A percentile compares a stretch with the other conserved stretches of the same genome.
Evolutionary conservation across 2,329 filamentous ascomycete species (phyloP).

Genomic region (Apiospora aurea): DNA sequence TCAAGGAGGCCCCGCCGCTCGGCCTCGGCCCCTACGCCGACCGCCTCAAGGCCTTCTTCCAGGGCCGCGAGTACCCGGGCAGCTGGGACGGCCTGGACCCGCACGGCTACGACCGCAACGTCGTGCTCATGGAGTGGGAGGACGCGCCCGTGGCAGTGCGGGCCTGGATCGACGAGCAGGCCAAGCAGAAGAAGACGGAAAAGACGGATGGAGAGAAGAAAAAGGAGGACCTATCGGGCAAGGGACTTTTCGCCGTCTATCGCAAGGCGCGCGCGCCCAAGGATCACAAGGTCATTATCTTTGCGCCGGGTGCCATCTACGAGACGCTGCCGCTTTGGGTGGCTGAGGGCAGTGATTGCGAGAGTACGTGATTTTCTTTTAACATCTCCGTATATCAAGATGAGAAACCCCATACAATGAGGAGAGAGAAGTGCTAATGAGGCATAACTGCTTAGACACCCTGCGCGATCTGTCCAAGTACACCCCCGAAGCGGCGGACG

Average conservation of each 20-base stretch:
- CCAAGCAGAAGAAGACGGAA: conserved; percentile 46
- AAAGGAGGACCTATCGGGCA: conserved; percentile 30
- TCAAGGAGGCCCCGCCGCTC: conserved; percentile 45
- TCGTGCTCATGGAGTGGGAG: conserved; percentile 55
- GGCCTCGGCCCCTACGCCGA: conserved; percentile 49
- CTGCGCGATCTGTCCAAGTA: conserved; percentile 38
- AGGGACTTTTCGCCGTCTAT: conserved; percentile 23
- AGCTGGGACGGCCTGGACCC: conserved; percentile 59
- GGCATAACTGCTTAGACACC: not conserved
- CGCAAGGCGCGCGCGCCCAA: conserved; percentile 32
- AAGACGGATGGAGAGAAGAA: conserved; percentile 35
- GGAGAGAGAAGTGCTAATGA: not conserved
- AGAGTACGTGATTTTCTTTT: conserved; percentile 42
- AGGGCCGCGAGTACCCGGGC: conserved; percentile 54
- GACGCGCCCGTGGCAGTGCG: conserved; percentile 51
- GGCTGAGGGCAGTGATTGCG: conserved; percentile 50
- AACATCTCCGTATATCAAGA: not conserved
- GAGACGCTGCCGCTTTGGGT: conserved; percentile 58
- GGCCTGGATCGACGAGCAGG: conserved; percentile 52
- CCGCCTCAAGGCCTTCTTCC: conserved; percentile 50
- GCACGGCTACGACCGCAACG: conserved; percentile 56
- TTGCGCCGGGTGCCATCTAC: conserved; percentile 60
- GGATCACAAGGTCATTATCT: conserved; percentile 49
- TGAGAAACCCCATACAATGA: accelerated
- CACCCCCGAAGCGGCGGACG: conserved; percentile 35